Evolutionary conservation across 106 monocot genomes (phyloP), one percentile per base, ranked within the genome.

Genomic region (Phalaenopsis equestris): DNA sequence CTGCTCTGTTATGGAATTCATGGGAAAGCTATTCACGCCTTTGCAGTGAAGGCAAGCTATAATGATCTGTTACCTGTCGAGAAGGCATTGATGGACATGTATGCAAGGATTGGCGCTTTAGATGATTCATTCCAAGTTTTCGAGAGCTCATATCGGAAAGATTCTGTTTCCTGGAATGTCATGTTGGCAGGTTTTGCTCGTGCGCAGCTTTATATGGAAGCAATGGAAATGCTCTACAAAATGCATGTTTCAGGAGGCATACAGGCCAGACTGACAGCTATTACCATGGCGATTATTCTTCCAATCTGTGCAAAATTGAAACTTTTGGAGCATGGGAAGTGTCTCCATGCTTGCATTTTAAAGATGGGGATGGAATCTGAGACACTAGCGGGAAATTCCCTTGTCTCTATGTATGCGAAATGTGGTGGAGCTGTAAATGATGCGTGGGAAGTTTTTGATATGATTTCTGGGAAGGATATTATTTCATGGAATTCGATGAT

Each of bases 401-500:
- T 91, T 37, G 77, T 88, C 1, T 91, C 91, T 0, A 84, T 90
- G 86, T 90, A 92, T 37, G 85, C 94, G 58, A 94, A 90, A 49
- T 94, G 91, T 55, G 87, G 88, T 41, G 55, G 41, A 56, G 75
- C 78, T 3, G 45, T 78, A 17, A 38, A 61, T 77, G 89, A 88
- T 80, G 88, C 91, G 2, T 24, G n/a, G 9, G 41, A 1, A 19
- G 39, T 72, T 17, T 94, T 94, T 78, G 18, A 42, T 23, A 41
- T 61, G 55, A 90, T 92, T 42, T 52, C 19, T 24, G 64, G 38
- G 37, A 94, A 90, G 81, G 91, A 91, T 76, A 87, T 86, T 16
- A 58, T 94, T 36, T 87, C 94, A 21, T 91, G 90, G 91, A 94
- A 94, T 81, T 88, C 94, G 6, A 76, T 94, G 76, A 90, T 94